These are phyloP conservation scores for Arabidopsis hybrid DNA, from an alignment of 441 rosid genomes.

Conservation along the genomic window DNA sequence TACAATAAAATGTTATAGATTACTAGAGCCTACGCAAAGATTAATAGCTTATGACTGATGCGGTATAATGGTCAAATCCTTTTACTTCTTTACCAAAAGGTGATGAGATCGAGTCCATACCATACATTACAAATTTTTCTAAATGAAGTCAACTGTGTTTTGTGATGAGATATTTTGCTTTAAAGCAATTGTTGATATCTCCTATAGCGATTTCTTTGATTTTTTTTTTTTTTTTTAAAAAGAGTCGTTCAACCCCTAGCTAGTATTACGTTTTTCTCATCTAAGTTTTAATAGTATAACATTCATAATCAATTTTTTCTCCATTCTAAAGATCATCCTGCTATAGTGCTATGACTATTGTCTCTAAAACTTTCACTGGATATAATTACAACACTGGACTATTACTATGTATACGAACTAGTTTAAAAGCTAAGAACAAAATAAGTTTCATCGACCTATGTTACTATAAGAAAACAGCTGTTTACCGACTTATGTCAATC, in stretches of 20 bases:
- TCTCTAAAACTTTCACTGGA: background rate
- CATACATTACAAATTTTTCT: too few relatives aligned
- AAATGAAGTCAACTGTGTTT: too few relatives aligned
- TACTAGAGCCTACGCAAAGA: background rate
- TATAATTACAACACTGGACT: background rate
- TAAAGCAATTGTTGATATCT: too few relatives aligned
- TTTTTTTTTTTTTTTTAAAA: too few relatives aligned
- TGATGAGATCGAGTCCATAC: too few relatives aligned
- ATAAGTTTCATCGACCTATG: background rate
- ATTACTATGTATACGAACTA: background rate
- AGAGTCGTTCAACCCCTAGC: background rate
- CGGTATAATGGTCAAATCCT: too few relatives aligned
- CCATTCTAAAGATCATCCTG: background rate
- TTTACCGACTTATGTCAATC: background rate
- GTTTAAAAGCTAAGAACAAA: background rate
- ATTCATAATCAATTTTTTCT: too few relatives aligned
- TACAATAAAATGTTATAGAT: background rate
- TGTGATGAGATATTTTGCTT: too few relatives aligned
- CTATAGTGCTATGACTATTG: background rate
- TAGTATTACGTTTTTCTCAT: background rate
- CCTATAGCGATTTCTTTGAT: background rate
- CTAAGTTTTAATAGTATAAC: background rate
- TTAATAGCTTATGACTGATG: background rate
- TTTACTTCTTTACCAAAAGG: too few relatives aligned
- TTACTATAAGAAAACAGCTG: background rate